Percentiles rank a stretch among this genome's conserved stretches.
phyloP scores from a whole-genome alignment of 345 rosid genomes.

The Salix exigua region DNA sequence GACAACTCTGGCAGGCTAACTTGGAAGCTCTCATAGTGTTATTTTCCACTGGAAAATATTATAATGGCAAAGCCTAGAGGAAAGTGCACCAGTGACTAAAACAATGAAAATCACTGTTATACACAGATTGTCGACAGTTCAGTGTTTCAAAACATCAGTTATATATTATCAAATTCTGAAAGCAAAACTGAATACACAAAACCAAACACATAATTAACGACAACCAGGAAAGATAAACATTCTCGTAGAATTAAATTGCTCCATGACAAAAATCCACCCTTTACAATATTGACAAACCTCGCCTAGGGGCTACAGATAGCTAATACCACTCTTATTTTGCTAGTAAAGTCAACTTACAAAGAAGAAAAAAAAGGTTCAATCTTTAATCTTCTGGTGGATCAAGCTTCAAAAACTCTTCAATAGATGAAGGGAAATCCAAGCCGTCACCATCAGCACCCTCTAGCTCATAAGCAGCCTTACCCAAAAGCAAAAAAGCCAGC shows the following conservation, averaged over 20 bases:
- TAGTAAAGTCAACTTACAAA: neutral
- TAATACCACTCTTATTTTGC: neutral
- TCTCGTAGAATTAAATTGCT: neutral
- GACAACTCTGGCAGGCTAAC: too few species aligned
- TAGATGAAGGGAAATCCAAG: constrained; percentile 45
- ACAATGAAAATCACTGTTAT: too few species aligned
- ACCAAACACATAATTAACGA: neutral
- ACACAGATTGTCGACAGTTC: too few species aligned
- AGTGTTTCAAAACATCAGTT: neutral
- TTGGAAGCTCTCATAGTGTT: too few species aligned
- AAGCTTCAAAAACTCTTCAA: constrained; percentile 35
- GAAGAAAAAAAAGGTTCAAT: neutral
- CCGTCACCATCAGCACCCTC: constrained; percentile 18
- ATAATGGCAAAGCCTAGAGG: too few species aligned
- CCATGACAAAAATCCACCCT: neutral
- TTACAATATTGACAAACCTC: neutral
- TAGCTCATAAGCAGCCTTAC: constrained; percentile 34
- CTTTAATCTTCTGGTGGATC: constrained; percentile 35
- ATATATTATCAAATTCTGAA: neutral
- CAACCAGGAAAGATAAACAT: neutral
- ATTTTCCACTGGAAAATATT: too few species aligned
- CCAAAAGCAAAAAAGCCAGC: constrained; percentile 47
- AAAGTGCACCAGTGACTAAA: too few species aligned
- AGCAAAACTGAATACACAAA: neutral
- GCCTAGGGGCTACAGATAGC: neutral